A percentile compares a stretch with the other conserved stretches of the same genome.
phyloP scores from a whole-genome alignment of 1,284 basidiomycete genomes.

The Ceratobasidium sp. region DNA sequence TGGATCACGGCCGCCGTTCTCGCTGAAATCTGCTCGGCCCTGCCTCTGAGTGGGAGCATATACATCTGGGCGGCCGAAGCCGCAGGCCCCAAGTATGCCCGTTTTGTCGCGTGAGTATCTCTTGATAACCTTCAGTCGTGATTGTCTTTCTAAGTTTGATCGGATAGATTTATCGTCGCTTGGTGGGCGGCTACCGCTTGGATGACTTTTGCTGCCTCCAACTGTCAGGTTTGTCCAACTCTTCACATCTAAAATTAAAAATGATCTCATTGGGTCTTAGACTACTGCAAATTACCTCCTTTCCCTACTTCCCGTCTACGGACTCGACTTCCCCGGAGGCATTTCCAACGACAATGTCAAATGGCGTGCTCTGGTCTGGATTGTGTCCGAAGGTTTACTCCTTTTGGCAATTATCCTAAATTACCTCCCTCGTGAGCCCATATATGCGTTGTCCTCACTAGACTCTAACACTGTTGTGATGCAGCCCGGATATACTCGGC shows the following conservation, averaged over 20 bases:
- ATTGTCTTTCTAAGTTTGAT: background rate
- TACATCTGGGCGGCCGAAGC: constrained; percentile 93
- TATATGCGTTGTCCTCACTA: background rate
- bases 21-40: constrained; percentile 87
- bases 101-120: constrained; percentile 69
- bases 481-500: constrained; percentile 68
- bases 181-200: constrained; percentile 92
- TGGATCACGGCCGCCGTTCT: constrained; percentile 85
- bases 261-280: constrained; percentile 58
- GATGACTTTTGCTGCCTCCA: constrained; percentile 89
- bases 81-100: constrained; percentile 83
- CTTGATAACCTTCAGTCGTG: background rate
- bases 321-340: constrained; percentile 83
- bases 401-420: constrained; percentile 81
- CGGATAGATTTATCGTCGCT: constrained; percentile 78
- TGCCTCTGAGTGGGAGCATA: constrained; percentile 88
- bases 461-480: background rate
- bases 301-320: constrained; percentile 83
- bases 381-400: constrained; percentile 77
- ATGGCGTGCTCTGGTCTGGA: constrained; percentile 87
- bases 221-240: constrained; percentile 73
- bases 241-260: background rate
- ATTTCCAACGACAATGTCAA: constrained; percentile 76
- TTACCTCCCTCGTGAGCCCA: constrained; percentile 75
- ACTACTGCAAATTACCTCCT: constrained; percentile 87